These are phyloP conservation scores for Aurantiochytrium sp. DNA, from an alignment of 108 stramenopile genomes.

Conservation along the genomic window DNA sequence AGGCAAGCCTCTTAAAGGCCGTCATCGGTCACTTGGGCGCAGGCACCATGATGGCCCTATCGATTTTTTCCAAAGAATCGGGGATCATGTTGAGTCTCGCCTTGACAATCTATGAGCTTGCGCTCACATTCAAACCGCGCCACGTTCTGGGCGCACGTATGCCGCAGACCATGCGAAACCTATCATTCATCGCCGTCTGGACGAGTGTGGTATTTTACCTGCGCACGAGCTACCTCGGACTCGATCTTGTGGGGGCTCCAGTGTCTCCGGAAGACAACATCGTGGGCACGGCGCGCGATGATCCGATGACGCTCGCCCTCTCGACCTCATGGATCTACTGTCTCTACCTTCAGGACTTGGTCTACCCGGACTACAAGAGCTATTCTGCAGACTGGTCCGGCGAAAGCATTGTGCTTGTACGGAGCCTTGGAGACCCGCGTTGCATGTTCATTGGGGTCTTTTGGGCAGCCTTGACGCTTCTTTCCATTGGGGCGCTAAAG, in stretches of 20 bases:
- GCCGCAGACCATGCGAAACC: too few relatives aligned
- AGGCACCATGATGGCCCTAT: not conserved
- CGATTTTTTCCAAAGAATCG: not conserved
- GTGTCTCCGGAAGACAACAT: not conserved
- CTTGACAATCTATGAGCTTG: not conserved
- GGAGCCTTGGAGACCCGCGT: not conserved
- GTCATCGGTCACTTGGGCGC: not conserved
- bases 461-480: not conserved
- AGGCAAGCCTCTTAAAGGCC: too few relatives aligned
- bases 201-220: not conserved
- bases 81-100: not conserved
- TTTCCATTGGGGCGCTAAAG: not conserved
- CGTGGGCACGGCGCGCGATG: not conserved
- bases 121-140: not conserved
- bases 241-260: not conserved
- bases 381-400: not conserved
- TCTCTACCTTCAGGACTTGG: not conserved
- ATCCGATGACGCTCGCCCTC: not conserved
- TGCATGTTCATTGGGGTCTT: not conserved
- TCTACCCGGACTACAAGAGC: not conserved
- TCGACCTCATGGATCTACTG: not conserved
- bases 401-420: not conserved
- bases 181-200: not conserved
- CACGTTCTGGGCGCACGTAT: not conserved
- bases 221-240: not conserved